These are phyloP conservation scores for Draba incana DNA, from an alignment of 345 rosid species.

Conservation along the genomic window DNA sequence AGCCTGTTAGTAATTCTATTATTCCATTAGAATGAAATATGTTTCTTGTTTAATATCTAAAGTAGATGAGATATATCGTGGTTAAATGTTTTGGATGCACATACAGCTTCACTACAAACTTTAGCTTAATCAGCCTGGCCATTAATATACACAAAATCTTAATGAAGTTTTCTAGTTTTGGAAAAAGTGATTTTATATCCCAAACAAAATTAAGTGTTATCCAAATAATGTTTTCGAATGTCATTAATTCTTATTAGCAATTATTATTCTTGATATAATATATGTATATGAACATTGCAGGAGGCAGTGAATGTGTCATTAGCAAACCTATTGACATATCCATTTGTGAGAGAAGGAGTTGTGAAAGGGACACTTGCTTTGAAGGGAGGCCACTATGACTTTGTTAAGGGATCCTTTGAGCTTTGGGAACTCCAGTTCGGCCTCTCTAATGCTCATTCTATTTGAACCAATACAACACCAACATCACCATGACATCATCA, in stretches of 20 bases:
- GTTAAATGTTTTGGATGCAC: too few species aligned
- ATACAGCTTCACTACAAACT: too few species aligned
- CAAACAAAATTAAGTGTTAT: background rate
- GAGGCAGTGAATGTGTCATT: slow-evolving; percentile 89
- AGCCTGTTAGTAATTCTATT: background rate
- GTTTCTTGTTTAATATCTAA: too few species aligned
- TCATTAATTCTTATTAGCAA: background rate
- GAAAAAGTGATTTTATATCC: background rate
- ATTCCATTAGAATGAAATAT: background rate
- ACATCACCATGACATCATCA: slow-evolving; percentile 25
- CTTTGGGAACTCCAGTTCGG: slow-evolving; percentile 76
- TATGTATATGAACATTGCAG: slow-evolving; percentile 38
- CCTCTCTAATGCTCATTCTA: slow-evolving; percentile 60
- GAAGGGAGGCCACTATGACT: slow-evolving; percentile 81
- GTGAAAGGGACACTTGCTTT: slow-evolving; percentile 51
- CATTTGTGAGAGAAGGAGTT: slow-evolving; percentile 70
- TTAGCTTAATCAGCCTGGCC: too few species aligned
- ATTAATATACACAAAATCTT: background rate
- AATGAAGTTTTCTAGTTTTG: background rate
- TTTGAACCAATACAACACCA: slow-evolving; percentile 53
- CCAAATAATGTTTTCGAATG: background rate
- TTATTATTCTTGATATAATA: background rate
- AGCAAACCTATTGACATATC: slow-evolving; percentile 75
- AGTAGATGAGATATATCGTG: too few species aligned
- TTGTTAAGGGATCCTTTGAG: slow-evolving; percentile 64